phyloP scores from a whole-genome alignment of 2,329 filamentous ascomycete genomes.

The Aureobasidium sp. region DNA sequence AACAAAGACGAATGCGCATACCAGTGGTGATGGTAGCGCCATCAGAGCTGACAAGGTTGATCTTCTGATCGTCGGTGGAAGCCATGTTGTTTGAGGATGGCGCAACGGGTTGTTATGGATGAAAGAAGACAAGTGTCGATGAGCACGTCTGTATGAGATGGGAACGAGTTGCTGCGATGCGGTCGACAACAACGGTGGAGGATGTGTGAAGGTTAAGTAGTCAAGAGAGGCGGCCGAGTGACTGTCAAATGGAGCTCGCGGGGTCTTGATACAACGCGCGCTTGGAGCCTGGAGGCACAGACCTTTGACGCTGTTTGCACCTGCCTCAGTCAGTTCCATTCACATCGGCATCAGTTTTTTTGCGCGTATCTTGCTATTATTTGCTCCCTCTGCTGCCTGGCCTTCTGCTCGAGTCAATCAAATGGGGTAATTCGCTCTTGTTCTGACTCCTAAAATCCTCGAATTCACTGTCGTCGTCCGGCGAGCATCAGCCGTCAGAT shows the following conservation, averaged over 20 bases:
- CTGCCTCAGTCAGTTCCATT: neutral
- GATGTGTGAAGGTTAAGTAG: conserved; percentile 3
- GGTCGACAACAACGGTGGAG: conserved; percentile 2
- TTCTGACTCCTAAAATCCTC: too few relatives aligned
- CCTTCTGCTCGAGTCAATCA: neutral
- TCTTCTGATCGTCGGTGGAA: conserved; percentile 28
- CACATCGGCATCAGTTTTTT: too few relatives aligned
- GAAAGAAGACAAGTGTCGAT: conserved; percentile 4
- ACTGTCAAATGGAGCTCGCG: neutral
- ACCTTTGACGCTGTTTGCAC: conserved; percentile 4
- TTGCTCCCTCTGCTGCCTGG: neutral
- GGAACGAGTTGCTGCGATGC: neutral
- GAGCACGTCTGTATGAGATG: conserved; percentile 6
- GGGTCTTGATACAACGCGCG: conserved; percentile 2
- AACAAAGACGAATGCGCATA: conserved; percentile 21
- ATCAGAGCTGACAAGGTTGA: conserved; percentile 42
- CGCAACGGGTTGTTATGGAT: conserved; percentile 7
- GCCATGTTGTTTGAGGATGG: conserved; percentile 27
- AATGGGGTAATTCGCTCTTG: too few relatives aligned
- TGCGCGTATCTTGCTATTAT: too few relatives aligned
- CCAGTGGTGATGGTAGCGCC: conserved; percentile 39
- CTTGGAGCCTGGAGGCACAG: conserved; percentile 10
- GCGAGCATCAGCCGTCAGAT: too few relatives aligned
- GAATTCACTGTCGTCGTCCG: too few relatives aligned
- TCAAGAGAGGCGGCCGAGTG: neutral